These are phyloP conservation scores for Rubroboletus pulcherrimus DNA, from an alignment of 768 basidiomycete species.

Conservation along the genomic window DNA sequence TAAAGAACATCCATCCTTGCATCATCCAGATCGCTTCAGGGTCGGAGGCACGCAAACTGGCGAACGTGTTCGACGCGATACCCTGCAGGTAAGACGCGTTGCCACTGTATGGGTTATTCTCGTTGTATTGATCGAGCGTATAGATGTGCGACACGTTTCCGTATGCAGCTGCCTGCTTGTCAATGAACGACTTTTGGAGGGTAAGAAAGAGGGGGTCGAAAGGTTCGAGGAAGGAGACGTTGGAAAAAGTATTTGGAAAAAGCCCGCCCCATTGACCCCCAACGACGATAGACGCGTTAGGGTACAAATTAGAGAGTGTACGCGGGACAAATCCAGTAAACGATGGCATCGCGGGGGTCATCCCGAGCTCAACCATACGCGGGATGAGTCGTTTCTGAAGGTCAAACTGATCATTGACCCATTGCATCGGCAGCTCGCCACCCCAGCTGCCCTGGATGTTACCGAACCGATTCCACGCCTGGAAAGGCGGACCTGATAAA, in stretches of 20 bases:
- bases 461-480: constrained; percentile 42
- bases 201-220: constrained; percentile 37
- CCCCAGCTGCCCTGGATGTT: constrained; percentile 42
- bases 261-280: constrained; percentile 37
- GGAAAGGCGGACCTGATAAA: constrained; percentile 39
- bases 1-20: constrained; percentile 43
- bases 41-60: constrained; percentile 37
- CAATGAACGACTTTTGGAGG: constrained; percentile 37
- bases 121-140: constrained; percentile 43
- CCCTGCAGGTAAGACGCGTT: constrained; percentile 32
- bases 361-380: constrained; percentile 40
- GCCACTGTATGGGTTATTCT: constrained; percentile 36
- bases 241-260: constrained; percentile 26
- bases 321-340: constrained; percentile 42
- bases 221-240: constrained; percentile 40
- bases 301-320: constrained; percentile 28
- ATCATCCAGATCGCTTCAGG: constrained; percentile 40
- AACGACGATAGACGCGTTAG: constrained; percentile 34
- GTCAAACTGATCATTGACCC: constrained; percentile 37
- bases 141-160: constrained; percentile 40
- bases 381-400: constrained; percentile 35
- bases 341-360: constrained; percentile 40
- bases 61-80: constrained; percentile 34
- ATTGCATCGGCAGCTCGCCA: constrained; percentile 33
- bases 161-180: constrained; percentile 36